Percentiles rank a stretch among this genome's conserved stretches.
These are phyloP conservation scores for Trifolium subterraneum DNA, from an alignment of 306 rosid species.

Conservation along the genomic window DNA sequence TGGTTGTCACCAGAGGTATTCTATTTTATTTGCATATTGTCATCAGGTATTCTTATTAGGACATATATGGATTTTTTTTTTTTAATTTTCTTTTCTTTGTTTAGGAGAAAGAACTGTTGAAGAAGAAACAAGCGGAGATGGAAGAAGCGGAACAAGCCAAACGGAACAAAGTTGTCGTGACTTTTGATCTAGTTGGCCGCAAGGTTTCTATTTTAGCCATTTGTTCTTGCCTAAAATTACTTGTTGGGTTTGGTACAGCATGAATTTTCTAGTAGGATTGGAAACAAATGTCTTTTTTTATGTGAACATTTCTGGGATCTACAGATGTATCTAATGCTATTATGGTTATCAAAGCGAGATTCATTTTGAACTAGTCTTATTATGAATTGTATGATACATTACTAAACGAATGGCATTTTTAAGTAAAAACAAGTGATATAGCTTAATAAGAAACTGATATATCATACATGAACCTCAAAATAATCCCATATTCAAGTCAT, in stretches of 20 bases:
- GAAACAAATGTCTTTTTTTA: constrained; percentile 13
- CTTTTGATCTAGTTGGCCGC: constrained; percentile 97
- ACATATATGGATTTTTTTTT: not conserved
- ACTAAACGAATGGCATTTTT: not conserved
- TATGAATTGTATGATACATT: not conserved
- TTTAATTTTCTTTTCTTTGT: constrained; percentile 36
- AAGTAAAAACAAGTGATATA: not conserved
- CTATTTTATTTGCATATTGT: constrained; percentile 27
- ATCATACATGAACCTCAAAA: not conserved
- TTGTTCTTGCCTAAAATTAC: constrained; percentile 29
- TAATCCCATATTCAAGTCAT: not conserved
- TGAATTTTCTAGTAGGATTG: constrained; percentile 16
- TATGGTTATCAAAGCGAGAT: not conserved
- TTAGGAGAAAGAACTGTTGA: constrained; percentile 86
- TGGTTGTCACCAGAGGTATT: constrained; percentile 92
- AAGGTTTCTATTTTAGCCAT: constrained; percentile 60
- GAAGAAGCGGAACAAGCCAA: constrained; percentile 91
- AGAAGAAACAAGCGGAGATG: constrained; percentile 83
- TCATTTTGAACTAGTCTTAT: not conserved
- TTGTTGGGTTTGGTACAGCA: constrained; percentile 29
- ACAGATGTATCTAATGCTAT: constrained; percentile 17
- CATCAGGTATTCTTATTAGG: constrained; percentile 1
- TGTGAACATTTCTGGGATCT: constrained; percentile 34
- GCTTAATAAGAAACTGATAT: not conserved
- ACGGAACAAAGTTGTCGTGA: constrained; percentile 78